These are phyloP conservation scores for Calycina marina DNA, from an alignment of 2,329 filamentous ascomycete genomes.

Conservation along the genomic window DNA sequence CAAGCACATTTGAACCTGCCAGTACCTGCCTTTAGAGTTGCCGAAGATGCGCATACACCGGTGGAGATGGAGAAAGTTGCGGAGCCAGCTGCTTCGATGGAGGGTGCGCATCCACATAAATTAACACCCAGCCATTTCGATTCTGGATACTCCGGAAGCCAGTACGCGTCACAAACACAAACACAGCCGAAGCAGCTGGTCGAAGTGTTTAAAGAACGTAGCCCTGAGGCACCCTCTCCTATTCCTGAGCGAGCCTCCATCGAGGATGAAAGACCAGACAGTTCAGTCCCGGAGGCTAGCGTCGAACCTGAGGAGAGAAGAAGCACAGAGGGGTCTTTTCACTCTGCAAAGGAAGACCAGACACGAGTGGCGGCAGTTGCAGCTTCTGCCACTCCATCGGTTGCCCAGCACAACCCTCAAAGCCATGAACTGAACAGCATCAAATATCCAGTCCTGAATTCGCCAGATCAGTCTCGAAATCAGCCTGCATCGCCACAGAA, in stretches of 20 bases:
- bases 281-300: slow-evolving; percentile 7
- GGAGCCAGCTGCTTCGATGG: slow-evolving; percentile 4
- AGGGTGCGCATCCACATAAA: slow-evolving; percentile 12
- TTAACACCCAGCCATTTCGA: slow-evolving; percentile 29
- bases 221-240: slow-evolving; percentile 1
- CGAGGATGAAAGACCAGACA: slow-evolving; percentile 8
- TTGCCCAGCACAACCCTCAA: slow-evolving; percentile 4
- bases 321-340: slow-evolving; percentile 24
- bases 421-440: slow-evolving; percentile 1
- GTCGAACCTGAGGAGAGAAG: slow-evolving; percentile 14
- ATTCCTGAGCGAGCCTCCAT: slow-evolving; percentile 1
- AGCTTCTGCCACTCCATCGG: slow-evolving; percentile 1
- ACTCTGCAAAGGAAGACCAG: slow-evolving; percentile 32
- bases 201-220: slow-evolving; percentile 2
- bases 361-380: slow-evolving; percentile 14
- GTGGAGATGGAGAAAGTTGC: no score
- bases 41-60: slow-evolving; percentile 31
- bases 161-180: slow-evolving; percentile 21
- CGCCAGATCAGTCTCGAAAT: not conserved
- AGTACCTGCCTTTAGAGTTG: slow-evolving; percentile 40
- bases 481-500: not conserved
- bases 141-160: slow-evolving; percentile 60
- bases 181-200: slow-evolving; percentile 10
- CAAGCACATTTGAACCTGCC: slow-evolving; percentile 22
- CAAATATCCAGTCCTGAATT: slow-evolving; percentile 2